Base-by-base conservation (phyloP, 2,329 filamentous ascomycete species). In the Beauveria medogensis region DNA sequence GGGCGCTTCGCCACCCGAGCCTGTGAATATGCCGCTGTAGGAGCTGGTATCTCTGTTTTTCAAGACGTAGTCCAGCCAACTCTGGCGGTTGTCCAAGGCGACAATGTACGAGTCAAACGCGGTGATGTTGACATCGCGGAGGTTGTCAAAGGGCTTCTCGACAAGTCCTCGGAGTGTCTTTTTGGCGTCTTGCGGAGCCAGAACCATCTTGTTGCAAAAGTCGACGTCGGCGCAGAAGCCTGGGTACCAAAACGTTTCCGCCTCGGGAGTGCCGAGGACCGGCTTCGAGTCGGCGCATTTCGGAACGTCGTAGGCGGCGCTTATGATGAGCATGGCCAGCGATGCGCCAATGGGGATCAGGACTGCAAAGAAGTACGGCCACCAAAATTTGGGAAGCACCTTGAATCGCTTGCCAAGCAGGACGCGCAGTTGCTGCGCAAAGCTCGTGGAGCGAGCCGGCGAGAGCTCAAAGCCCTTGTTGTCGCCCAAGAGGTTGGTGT, bases 311-410 rank as follows among this genome's bases (percentile, higher is more conserved):
- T 48, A 57, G 44, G 14, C 16, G 8, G 12, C 5, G 43, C 55
- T 57, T 0, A 59, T 53, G 14, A 34, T 53, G 20, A 46, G 2
- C 57, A 59, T 59, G 22, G 41, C 26, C 47, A 53, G 40, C 34
- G 50, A n/a, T 0, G 48, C 34, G 28, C 26, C n/a, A 9, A 59
- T 5, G 9, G 55, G 55, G 2, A 57, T 43, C 43, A 90, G 66
- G n/a, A 93, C 75, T 1, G 89, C 90, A 3, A 83, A 86, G 8
- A 86, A 68, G 59, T 90, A 90, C 0, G 90, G 90, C 63, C 92
- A 80, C 72, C 85, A 89, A 68, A 92, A 92, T 28, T 85, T 80
- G 65, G 85, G 84, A 55, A 93, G 77, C 34, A 95, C 87, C 0
- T 84, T 89, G 62, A 82, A 77, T 41, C 91, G 80, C 72, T 96